A percentile compares a stretch with the other conserved stretches of the same genome.
Evolutionary conservation across 2,329 filamentous ascomycete genomes (phyloP).

Genomic region (Alternaria infectoria): DNA sequence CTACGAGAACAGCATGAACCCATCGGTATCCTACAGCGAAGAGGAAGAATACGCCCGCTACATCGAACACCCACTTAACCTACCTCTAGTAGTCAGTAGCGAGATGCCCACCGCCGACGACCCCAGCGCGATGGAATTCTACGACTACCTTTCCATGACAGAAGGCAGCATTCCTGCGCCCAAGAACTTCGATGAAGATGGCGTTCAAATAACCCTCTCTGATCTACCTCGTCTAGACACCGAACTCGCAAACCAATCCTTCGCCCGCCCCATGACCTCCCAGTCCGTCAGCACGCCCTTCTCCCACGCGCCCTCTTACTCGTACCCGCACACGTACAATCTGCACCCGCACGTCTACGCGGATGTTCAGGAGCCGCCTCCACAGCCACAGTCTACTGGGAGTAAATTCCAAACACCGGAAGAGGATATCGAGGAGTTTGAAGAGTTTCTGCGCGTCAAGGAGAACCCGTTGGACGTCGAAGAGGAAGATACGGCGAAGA

Average conservation of each 20-base stretch:
- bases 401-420: slow-evolving; percentile 60
- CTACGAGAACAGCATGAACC: slow-evolving; percentile 83
- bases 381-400: slow-evolving; percentile 12
- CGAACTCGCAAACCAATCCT: slow-evolving; percentile 33
- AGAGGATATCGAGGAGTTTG: slow-evolving; percentile 75
- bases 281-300: slow-evolving; percentile 40
- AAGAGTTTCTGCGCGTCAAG: slow-evolving; percentile 75
- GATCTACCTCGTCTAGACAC: slow-evolving; percentile 28
- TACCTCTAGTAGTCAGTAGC: slow-evolving; percentile 79
- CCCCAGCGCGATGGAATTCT: slow-evolving; percentile 68
- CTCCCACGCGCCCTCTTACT: slow-evolving; percentile 39
- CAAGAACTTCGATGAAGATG: slow-evolving; percentile 27
- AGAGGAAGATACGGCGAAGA: slow-evolving; percentile 86
- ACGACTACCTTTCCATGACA: slow-evolving; percentile 74
- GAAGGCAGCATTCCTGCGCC: slow-evolving; percentile 26
- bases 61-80: slow-evolving; percentile 82
- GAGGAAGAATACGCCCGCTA: slow-evolving; percentile 87
- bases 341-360: slow-evolving; percentile 24
- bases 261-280: slow-evolving; percentile 35
- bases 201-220: slow-evolving; percentile 17
- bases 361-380: slow-evolving; percentile 3
- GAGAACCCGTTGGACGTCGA: slow-evolving; percentile 88
- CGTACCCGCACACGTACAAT: slow-evolving; percentile 25
- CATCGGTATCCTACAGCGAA: slow-evolving; percentile 77
- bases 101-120: slow-evolving; percentile 63